phyloP scores from a whole-genome alignment of 768 basidiomycete genomes.

The Xerocomus spinulosus region DNA sequence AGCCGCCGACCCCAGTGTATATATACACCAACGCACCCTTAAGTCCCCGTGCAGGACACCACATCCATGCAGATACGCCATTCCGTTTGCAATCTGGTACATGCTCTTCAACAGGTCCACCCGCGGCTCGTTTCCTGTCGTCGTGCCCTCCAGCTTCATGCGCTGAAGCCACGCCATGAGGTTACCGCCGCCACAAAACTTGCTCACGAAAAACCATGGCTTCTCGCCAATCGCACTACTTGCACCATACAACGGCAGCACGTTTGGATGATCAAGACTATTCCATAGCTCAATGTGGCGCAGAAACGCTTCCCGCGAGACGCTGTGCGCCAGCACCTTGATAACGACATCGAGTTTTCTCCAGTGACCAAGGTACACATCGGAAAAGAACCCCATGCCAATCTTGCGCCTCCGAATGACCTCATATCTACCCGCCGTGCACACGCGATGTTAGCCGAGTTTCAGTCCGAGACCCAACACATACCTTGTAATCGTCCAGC shows the following conservation, averaged over 20 bases:
- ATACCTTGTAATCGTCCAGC: slow-evolving; percentile 73
- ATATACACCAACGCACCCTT: slow-evolving; percentile 45
- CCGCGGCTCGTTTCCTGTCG: not conserved
- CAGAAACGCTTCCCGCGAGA: slow-evolving; percentile 60
- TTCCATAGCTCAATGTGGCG: slow-evolving; percentile 74
- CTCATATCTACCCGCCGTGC: slow-evolving; percentile 50
- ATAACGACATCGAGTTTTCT: slow-evolving; percentile 59
- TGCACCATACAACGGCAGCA: slow-evolving; percentile 73
- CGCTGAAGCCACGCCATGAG: slow-evolving; percentile 54
- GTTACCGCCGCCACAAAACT: slow-evolving; percentile 63
- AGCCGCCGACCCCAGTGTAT: not conserved
- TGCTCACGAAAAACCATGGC: slow-evolving; percentile 78
- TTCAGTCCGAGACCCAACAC: not conserved
- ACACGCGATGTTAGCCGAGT: not conserved
- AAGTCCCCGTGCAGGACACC: slow-evolving; percentile 77
- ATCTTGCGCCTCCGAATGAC: slow-evolving; percentile 66
- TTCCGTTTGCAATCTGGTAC: slow-evolving; percentile 72
- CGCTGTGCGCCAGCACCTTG: slow-evolving; percentile 63
- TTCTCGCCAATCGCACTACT: slow-evolving; percentile 64
- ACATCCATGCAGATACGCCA: slow-evolving; percentile 71
- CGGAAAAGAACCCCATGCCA: slow-evolving; percentile 70
- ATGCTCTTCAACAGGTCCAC: slow-evolving; percentile 55
- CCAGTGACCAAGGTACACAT: slow-evolving; percentile 78
- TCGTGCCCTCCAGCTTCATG: slow-evolving; percentile 3
- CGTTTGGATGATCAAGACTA: slow-evolving; percentile 59